Evolutionary conservation across 2,329 filamentous ascomycete species (phyloP), one percentile per base, ranked within the genome.

Genomic region (Rhytidhysteron rufulum): DNA sequence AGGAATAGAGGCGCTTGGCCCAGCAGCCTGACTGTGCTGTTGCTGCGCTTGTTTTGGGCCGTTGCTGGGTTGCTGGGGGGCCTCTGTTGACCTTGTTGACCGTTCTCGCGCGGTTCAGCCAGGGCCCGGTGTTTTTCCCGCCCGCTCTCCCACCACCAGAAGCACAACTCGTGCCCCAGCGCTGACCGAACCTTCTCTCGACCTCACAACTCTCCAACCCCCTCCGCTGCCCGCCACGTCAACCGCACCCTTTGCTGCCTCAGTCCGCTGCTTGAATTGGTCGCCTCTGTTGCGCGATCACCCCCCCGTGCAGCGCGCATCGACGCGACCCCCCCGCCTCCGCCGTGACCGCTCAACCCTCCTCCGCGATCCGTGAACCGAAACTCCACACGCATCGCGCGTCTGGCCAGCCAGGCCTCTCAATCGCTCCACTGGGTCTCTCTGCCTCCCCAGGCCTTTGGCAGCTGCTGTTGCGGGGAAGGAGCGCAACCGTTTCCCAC

Each of bases 251-350:
- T 39, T 24, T 18, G 25, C 16, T 19, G 13, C 34, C 27, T 43
- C 31, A 30, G 24, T 4, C 41, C 34, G 39, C 40, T 39, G 29
- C 37, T 36, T 19, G 37, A 21, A 39, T 39, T 42, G 42, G 42
- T 50, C 43, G 48, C 45, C 45, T 42, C 33, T 13, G 38, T 39
- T 39, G 42, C 43, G 47, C 48, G 35, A 51, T 44, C 43, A n/a
- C 19, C 20, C 45, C 41, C 17, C 34, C 37, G 17, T 24, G 27
- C 34, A 21, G 41, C 49, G 47, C 47, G 43, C 45, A 39, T 39
- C 44, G 39, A 54, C 49, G 50, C 46, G 50, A 47, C 37, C 39
- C 24, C n/a, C 40, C 42, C 43, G 43, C 33, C 34, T 29, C 42
- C 42, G 38, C 41, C 36, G 38, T 39, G 36, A 41, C 46, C 48